These are phyloP conservation scores for Neotropicomus parvogracilis DNA, from an alignment of 1,284 basidiomycete species.

Conservation along the genomic window DNA sequence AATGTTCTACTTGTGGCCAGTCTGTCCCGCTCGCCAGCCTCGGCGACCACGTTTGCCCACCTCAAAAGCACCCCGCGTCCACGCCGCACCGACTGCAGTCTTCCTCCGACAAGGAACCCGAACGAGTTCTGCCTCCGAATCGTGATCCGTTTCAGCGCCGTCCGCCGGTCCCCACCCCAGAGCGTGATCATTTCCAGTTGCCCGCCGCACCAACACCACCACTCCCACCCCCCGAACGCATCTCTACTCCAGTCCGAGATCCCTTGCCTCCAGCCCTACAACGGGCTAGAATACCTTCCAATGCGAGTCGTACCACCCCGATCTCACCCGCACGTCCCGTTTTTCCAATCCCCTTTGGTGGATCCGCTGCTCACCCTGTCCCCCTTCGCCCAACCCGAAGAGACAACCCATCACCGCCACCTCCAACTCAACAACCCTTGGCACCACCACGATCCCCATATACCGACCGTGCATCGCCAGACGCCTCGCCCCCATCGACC, in stretches of 20 bases:
- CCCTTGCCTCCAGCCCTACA: slow-evolving; percentile 14
- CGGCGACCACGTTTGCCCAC: slow-evolving; percentile 68
- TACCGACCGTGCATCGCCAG: slow-evolving; percentile 12
- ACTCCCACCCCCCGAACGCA: slow-evolving; percentile 16
- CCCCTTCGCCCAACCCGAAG: slow-evolving; percentile 15
- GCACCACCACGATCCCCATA: slow-evolving; percentile 12
- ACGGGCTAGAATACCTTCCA: slow-evolving; percentile 22
- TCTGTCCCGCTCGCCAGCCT: slow-evolving; percentile 68
- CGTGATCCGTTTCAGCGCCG: slow-evolving; percentile 31
- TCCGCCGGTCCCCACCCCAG: slow-evolving; percentile 11
- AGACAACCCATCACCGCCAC: slow-evolving; percentile 8
- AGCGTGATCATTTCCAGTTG: slow-evolving; percentile 8
- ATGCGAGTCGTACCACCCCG: slow-evolving; percentile 3
- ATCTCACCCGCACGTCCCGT: slow-evolving; percentile 10
- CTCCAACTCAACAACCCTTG: slow-evolving; percentile 2
- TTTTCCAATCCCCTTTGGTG: slow-evolving; percentile 18
- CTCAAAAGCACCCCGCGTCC: slow-evolving; percentile 35
- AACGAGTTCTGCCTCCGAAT: slow-evolving; percentile 11
- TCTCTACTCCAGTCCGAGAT: slow-evolving; percentile 21
- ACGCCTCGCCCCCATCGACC: slow-evolving; percentile 7
- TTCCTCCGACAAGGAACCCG: slow-evolving; percentile 4
- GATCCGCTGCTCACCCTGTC: slow-evolving; percentile 7
- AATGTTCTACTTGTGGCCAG: slow-evolving; percentile 72
- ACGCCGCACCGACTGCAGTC: slow-evolving; percentile 37
- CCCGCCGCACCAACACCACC: slow-evolving; percentile 6